Base-by-base conservation (phyloP, 805 yeast genomes). In the Hanseniaspora occidentalis region DNA sequence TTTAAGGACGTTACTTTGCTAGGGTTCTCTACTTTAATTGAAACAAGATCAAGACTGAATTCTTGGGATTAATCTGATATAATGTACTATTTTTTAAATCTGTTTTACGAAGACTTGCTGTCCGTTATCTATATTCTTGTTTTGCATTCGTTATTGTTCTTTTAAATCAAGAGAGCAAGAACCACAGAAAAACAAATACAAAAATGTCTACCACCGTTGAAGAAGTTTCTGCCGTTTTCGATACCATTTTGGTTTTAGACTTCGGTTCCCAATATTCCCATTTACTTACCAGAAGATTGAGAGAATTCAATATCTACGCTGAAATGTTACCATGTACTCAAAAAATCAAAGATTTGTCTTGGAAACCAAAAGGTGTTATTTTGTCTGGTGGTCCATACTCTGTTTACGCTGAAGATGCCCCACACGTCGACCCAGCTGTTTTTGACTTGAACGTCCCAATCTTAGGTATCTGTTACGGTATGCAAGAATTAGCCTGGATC, bases 241-340 rank as follows among this genome's bases (percentile, higher is more conserved):
- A 92, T 75, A 92, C 98, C 69, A 86, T 92, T 51, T 73, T 92
- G 67, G 96, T 92, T 61, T 75, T 92, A 60, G 98, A 92, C 63
- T 92, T 92, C 59, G 98, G 98, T 47, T 92, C 98, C 46, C 98
- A 92, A 69, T 92, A 92, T 69, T 84, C 96, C 43, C 98, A 92
- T 59, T 68, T 92, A 61, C 86, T 92, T 62, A 88, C 96, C 46
- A 82, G 98, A 67, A 84, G 98, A 67, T 74, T 92, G 53, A 84
- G 98, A 73, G 98, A 92, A 65, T 84, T 88, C 71, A 86, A 92
- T 63, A 89, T 92, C 50, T 92, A 92, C 64, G 97, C 98, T 50
- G 98, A 92, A 69, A 92, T 92, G 98, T 75, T 92, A 49, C 98
- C 98, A 51, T 92, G 98, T 68, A 92, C 98, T 41, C 98, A 94